Conservation (phyloP, 257 asterid genomes). For the Solanum gracilifrons region DNA sequence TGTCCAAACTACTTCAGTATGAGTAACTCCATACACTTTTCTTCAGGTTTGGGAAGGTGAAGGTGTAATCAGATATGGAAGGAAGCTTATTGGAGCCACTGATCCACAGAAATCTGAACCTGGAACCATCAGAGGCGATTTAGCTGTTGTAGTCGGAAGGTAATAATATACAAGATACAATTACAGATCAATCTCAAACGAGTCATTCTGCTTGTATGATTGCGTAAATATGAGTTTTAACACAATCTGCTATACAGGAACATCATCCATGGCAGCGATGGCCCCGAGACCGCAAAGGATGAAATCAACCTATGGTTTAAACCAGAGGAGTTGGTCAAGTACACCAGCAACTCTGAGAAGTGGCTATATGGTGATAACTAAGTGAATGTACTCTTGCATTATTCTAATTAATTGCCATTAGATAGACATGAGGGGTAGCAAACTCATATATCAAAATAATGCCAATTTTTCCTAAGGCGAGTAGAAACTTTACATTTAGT, state of each 20-base stretch:
- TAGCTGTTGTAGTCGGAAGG: constrained; percentile 98
- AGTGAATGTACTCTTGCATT: neutral
- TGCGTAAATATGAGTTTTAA: neutral
- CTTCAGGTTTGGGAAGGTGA: constrained; percentile 99
- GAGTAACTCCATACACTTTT: neutral
- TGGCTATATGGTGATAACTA: constrained; percentile 82
- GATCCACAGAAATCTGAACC: constrained; percentile 99
- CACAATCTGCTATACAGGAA: constrained; percentile 35
- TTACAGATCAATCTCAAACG: neutral
- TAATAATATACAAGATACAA: neutral
- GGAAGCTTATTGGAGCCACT: constrained; percentile 95
- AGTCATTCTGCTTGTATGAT: neutral
- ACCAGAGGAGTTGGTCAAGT: constrained; percentile 79
- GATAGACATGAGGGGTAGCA: neutral
- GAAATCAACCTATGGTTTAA: constrained; percentile 95
- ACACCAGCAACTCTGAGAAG: constrained; percentile 77
- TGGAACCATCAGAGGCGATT: constrained; percentile 97
- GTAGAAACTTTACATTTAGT: neutral
- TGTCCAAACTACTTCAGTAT: neutral
- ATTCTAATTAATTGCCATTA: neutral
- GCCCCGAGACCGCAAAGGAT: constrained; percentile 98
- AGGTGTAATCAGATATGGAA: constrained; percentile 91
- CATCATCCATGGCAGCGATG: constrained; percentile 95
- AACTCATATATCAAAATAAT: constrained; percentile 18
- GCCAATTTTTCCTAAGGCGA: constrained; percentile 20